A percentile compares a stretch with the other conserved stretches of the same genome.
phyloP scores from a whole-genome alignment of 306 rosid species.

The Cicer judaicum region DNA sequence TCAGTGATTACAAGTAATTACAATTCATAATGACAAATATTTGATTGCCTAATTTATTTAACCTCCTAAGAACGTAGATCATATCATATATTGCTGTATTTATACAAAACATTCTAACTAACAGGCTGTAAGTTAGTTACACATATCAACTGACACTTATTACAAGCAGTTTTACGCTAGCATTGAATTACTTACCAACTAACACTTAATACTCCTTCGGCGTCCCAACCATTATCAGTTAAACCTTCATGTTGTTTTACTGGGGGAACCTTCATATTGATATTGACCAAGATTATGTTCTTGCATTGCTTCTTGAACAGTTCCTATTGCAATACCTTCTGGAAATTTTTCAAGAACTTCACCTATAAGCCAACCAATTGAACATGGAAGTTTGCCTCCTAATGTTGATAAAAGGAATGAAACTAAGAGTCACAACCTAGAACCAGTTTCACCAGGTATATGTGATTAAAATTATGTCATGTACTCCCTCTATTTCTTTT shows the following conservation, averaged over 20 bases:
- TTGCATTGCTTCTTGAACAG: conserved; percentile 45
- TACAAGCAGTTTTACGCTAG: too few relatives aligned
- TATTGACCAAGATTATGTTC: conserved; percentile 23
- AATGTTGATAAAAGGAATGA: conserved; percentile 49
- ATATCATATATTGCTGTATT: too few relatives aligned
- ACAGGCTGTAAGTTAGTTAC: too few relatives aligned
- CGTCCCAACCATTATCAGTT: not conserved
- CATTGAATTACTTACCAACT: too few relatives aligned
- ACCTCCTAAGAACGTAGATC: too few relatives aligned
- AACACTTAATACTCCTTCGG: not conserved
- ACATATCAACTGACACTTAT: too few relatives aligned
- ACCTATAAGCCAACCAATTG: conserved; percentile 56
- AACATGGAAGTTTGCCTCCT: conserved; percentile 62
- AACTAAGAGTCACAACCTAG: conserved; percentile 40
- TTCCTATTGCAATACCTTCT: conserved; percentile 55
- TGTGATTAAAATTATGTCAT: conserved; percentile 35
- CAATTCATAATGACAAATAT: too few relatives aligned
- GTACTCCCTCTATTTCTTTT: too few relatives aligned
- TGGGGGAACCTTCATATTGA: conserved; percentile 30
- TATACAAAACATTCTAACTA: too few relatives aligned
- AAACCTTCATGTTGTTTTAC: not conserved
- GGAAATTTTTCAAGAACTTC: conserved; percentile 53
- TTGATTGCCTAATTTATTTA: too few relatives aligned
- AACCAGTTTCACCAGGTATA: conserved; percentile 47
- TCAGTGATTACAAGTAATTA: too few relatives aligned